phyloP scores from a whole-genome alignment of 805 yeast species.

The Sugiyamaella smithiae region DNA sequence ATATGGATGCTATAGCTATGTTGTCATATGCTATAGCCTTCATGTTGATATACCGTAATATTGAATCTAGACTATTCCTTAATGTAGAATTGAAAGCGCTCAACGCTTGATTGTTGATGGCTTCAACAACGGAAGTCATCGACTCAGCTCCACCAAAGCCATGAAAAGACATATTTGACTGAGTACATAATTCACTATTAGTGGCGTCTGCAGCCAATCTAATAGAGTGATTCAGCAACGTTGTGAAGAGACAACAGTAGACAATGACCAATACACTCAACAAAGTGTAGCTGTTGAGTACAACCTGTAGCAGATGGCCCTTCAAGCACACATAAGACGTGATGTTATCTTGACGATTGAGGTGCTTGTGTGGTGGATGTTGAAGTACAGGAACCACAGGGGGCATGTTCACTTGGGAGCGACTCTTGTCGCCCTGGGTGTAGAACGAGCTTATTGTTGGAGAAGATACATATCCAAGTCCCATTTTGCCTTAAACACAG shows the following conservation, averaged over 20 bases:
- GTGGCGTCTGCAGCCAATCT: no score
- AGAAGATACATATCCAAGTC: slow-evolving; percentile 5
- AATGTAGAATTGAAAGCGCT: slow-evolving; percentile 17
- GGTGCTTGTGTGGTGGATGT: slow-evolving; percentile 1
- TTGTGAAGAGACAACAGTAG: no score
- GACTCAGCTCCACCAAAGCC: neutral
- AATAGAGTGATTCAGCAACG: no score
- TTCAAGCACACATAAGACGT: slow-evolving; percentile 24
- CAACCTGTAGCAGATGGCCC: slow-evolving; percentile 18
- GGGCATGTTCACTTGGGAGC: neutral
- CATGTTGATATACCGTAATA: slow-evolving; percentile 7
- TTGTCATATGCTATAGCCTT: slow-evolving; percentile 13
- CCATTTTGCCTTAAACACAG: neutral
- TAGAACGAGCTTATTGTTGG: slow-evolving; percentile 22
- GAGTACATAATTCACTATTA: no score
- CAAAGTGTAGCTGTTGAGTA: slow-evolving; percentile 23
- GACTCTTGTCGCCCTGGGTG: slow-evolving; percentile 16
- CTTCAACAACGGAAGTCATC: neutral
- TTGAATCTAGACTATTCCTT: slow-evolving; percentile 9
- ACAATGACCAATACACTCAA: slow-evolving; percentile 17
- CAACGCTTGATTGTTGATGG: slow-evolving; percentile 13
- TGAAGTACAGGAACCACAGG: neutral
- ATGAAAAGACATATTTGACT: no score
- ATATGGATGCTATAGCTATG: neutral
- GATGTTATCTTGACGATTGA: slow-evolving; percentile 15